These are phyloP conservation scores for Lindgomyces ingoldianus DNA, from an alignment of 495 filamentous ascomycete species.

Conservation along the genomic window DNA sequence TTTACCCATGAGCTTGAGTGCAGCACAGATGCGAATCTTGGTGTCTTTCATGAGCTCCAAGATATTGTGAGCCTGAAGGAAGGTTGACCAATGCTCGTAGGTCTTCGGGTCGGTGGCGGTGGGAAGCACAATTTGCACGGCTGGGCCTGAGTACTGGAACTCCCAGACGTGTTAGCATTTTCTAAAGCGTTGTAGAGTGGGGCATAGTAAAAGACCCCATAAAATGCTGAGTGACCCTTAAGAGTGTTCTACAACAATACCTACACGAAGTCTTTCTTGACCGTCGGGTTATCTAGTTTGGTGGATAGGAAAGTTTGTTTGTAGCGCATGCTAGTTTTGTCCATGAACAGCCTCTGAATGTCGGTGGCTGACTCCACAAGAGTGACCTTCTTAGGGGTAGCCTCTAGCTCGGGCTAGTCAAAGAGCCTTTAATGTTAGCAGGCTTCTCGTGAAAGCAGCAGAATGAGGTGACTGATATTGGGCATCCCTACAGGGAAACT, in stretches of 20 bases:
- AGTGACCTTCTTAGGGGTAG: not conserved
- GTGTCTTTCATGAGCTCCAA: not conserved
- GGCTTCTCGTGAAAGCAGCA: too few species aligned
- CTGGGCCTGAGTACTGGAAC: too few species aligned
- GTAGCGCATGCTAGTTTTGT: not conserved
- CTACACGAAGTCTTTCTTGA: not conserved
- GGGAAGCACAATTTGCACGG: too few species aligned
- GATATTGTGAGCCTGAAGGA: not conserved
- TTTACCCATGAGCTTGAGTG: not conserved
- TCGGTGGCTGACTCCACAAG: not conserved
- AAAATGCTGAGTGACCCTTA: too few species aligned
- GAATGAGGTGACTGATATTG: not conserved
- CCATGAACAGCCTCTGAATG: not conserved
- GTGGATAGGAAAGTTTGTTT: not conserved
- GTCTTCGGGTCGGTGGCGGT: not conserved
- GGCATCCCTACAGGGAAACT: not conserved
- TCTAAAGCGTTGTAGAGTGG: too few species aligned
- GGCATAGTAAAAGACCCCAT: too few species aligned
- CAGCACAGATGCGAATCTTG: not conserved
- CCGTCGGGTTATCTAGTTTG: not conserved
- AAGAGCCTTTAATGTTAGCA: not conserved
- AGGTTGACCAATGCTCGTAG: not conserved
- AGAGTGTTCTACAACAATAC: too few species aligned
- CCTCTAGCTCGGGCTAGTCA: not conserved
- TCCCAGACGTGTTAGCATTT: too few species aligned